Percentiles rank a stretch among this genome's conserved stretches.
phyloP scores from a whole-genome alignment of 352 stramenopile genomes.

The Pythium plurisporium region DNA sequence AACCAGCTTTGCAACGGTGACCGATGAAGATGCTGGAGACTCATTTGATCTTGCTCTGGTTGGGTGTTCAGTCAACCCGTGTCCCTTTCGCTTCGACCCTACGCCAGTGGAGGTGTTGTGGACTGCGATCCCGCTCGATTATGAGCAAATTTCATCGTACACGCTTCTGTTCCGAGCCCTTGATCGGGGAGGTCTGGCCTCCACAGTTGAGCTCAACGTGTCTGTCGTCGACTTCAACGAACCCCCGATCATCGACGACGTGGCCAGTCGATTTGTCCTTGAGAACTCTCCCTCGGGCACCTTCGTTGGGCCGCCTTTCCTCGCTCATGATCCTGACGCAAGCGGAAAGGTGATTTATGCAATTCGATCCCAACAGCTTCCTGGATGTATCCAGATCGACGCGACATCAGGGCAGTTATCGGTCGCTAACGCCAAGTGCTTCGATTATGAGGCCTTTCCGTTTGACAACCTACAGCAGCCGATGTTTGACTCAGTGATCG shows the following conservation, averaged over 20 bases:
- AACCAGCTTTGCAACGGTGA: conserved; percentile 11
- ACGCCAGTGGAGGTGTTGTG: background rate
- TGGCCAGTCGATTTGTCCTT: conserved; percentile 12
- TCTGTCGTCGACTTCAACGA: conserved; percentile 25
- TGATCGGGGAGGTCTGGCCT: conserved; percentile 13
- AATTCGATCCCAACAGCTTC: conserved; percentile 29
- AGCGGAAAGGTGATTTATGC: conserved; percentile 19
- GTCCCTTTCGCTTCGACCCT: conserved; percentile 19
- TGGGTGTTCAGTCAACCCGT: conserved; percentile 17
- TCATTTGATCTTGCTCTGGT: conserved; percentile 12
- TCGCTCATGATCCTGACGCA: conserved; percentile 10
- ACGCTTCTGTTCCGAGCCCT: conserved; percentile 13
- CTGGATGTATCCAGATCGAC: conserved; percentile 37
- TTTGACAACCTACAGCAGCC: conserved; percentile 21
- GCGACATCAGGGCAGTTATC: conserved; percentile 33
- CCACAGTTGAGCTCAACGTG: background rate
- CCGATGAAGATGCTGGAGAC: conserved; percentile 19
- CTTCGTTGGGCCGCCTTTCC: conserved; percentile 6
- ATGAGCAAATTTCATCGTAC: conserved; percentile 13
- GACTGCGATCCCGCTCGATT: conserved; percentile 8
- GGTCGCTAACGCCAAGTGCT: conserved; percentile 31
- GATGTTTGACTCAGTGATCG: background rate
- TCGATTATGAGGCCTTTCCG: conserved; percentile 44
- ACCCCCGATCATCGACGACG: conserved; percentile 26
- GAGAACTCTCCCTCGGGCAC: conserved; percentile 33